phyloP scores from a whole-genome alignment of 148 eudicot genomes.

The Simmondsia chinensis region DNA sequence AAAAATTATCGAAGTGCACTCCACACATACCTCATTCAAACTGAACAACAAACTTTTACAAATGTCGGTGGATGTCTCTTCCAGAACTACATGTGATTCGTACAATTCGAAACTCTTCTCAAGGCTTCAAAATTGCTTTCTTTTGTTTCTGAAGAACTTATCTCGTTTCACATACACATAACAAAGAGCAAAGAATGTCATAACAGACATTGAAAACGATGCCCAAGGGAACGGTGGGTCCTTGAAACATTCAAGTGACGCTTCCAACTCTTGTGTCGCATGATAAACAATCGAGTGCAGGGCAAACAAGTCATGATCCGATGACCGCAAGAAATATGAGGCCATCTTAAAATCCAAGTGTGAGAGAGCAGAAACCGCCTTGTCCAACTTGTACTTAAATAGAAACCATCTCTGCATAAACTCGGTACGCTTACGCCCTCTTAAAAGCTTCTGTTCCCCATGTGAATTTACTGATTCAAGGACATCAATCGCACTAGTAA shows the following conservation, averaged over 20 bases:
- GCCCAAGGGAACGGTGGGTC: slow-evolving; percentile 95
- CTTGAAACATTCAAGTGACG: slow-evolving; percentile 81
- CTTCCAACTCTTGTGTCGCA: slow-evolving; percentile 82
- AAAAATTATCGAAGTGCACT: no score
- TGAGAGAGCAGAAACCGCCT: slow-evolving; percentile 66
- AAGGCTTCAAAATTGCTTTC: slow-evolving; percentile 77
- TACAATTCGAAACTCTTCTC: slow-evolving; percentile 9
- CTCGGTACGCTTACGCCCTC: slow-evolving; percentile 42
- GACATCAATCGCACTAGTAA: slow-evolving; percentile 70
- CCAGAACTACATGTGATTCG: slow-evolving; percentile 23
- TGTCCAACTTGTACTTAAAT: slow-evolving; percentile 84
- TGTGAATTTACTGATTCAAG: slow-evolving; percentile 72
- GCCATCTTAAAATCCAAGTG: slow-evolving; percentile 85
- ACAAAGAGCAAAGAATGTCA: slow-evolving; percentile 36
- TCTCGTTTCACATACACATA: slow-evolving; percentile 62
- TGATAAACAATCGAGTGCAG: slow-evolving; percentile 75
- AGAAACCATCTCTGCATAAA: slow-evolving; percentile 79
- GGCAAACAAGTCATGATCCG: slow-evolving; percentile 86
- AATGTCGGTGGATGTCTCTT: slow-evolving; percentile 20
- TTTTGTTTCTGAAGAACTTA: slow-evolving; percentile 62
- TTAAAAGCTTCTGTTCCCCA: slow-evolving; percentile 69
- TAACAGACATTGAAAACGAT: slow-evolving; percentile 41
- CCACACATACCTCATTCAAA: slow-evolving; percentile 8
- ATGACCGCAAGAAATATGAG: slow-evolving; percentile 63
- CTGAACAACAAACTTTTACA: slow-evolving; percentile 11